Evolutionary conservation across 768 basidiomycete species (phyloP), one percentile per base, ranked within the genome.

Genomic region (Amanita fuliginea): DNA sequence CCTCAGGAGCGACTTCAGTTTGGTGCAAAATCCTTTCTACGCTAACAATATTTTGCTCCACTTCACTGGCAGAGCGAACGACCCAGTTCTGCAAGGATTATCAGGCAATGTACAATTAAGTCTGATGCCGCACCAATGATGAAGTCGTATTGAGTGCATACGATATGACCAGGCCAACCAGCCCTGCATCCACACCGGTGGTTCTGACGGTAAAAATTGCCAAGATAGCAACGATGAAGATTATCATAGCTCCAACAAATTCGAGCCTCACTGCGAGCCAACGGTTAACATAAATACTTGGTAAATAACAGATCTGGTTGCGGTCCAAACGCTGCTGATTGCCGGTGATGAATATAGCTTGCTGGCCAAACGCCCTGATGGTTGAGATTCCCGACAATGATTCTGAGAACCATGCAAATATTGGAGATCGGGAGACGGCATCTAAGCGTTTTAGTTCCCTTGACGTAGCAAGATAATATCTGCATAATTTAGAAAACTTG

Each of bases 371-470:
- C 0, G 88, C 87, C 0, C 89, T 77, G 56, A 94, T 92, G 2
- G 88, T 92, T 0, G 86, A 80, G 33, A 90, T 64, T 5, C 91
- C 91, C 3, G 77, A 73, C 33, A 81, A 66, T 2, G 78, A 83
- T 61, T 89, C 88, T 1, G 84, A 84, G 61, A 89, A 89, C 81
- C 83, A 86, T 0, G 83, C 84, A 62, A 95, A 94, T 51, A 98
- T 90, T 1, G 94, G 93, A 0, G 88, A 90, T 34, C 87, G 81
- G 4, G 89, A 89, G 21, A 90, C 83, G 0, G 91, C 86, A 55
- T 93, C 90, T 11, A 94, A 72, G 11, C 90, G 86, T 62, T 93
- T 91, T 21, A 93, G 73, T 61, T 93, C 90, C 21, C 90, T 81
- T 1, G 85, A 88, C 0, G 89, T 91, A 3, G 86, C 73, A 6